Evolutionary conservation across 1,284 basidiomycete genomes (phyloP).

Genomic region (Cryptococcus floricola): DNA sequence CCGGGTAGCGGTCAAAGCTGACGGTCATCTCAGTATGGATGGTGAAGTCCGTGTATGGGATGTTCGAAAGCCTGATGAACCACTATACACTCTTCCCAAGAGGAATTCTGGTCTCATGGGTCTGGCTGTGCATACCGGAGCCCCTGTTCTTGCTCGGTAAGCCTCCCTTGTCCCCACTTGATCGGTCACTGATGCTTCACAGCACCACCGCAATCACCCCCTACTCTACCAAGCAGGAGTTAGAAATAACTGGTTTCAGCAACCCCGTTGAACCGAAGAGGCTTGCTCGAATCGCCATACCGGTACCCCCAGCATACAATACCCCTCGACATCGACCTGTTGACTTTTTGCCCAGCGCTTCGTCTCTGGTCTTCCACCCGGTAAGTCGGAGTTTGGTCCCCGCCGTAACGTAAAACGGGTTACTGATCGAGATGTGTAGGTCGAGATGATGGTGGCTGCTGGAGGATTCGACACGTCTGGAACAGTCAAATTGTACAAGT

Average conservation of each 20-base stretch:
- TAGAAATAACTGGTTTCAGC: constrained; percentile 46
- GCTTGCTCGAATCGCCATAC: constrained; percentile 37
- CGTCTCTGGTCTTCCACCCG: constrained; percentile 49
- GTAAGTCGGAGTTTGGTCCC: constrained; percentile 23
- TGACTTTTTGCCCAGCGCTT: constrained; percentile 41
- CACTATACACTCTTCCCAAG: constrained; percentile 64
- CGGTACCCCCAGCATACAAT: constrained; percentile 27
- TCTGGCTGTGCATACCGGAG: constrained; percentile 81
- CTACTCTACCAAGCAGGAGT: constrained; percentile 35
- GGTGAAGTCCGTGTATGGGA: constrained; percentile 94
- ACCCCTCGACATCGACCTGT: constrained; percentile 19
- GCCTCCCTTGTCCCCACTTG: background rate
- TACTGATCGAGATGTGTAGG: constrained; percentile 13
- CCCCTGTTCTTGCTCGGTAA: constrained; percentile 83
- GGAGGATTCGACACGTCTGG: constrained; percentile 46
- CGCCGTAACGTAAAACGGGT: background rate
- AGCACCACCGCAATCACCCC: constrained; percentile 37
- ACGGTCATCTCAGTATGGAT: constrained; percentile 60
- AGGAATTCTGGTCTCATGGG: constrained; percentile 71
- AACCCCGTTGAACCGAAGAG: constrained; percentile 34
- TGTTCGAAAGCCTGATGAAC: constrained; percentile 63
- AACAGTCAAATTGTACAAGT: constrained; percentile 43
- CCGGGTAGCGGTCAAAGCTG: background rate
- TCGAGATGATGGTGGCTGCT: constrained; percentile 47
- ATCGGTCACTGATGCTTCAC: background rate